These are phyloP conservation scores for Mortierella polycephala DNA, from an alignment of 371 early-diverging fungal species.

Conservation along the genomic window DNA sequence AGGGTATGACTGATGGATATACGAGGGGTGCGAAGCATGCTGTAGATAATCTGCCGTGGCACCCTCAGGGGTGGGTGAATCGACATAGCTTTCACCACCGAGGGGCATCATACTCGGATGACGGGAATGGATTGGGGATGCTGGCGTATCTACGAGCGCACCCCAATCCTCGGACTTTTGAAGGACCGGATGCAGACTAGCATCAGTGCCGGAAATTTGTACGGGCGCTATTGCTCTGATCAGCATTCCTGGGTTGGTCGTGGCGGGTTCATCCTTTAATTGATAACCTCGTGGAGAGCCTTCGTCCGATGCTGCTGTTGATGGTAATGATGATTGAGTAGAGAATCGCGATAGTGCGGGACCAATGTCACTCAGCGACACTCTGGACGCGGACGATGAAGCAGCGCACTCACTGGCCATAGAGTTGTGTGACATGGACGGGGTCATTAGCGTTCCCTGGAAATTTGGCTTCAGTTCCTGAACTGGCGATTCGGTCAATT, in stretches of 20 bases:
- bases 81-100: constrained; percentile 14
- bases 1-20: constrained; percentile 5
- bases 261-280: constrained; percentile 3
- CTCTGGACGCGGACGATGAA: too few relatives aligned
- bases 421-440: too few relatives aligned
- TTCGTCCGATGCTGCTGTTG: background rate
- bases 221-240: background rate
- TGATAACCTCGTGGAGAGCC: constrained; percentile 5
- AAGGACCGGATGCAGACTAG: constrained; percentile 16
- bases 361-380: too few relatives aligned
- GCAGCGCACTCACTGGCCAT: too few relatives aligned
- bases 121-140: constrained; percentile 24
- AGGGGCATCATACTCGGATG: constrained; percentile 10
- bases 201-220: background rate
- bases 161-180: constrained; percentile 51
- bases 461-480: too few relatives aligned
- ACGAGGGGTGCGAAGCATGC: constrained; percentile 4
- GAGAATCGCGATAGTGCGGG: too few relatives aligned
- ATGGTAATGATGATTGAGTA: background rate
- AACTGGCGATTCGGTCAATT: too few relatives aligned
- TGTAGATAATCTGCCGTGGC: constrained; percentile 27
- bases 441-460: too few relatives aligned
- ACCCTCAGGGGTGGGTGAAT: constrained; percentile 33
- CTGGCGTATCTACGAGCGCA: constrained; percentile 37
- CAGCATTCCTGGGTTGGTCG: background rate